Base-by-base conservation (phyloP, 202 grass and related monocot genomes). In the Carex arenaria region DNA sequence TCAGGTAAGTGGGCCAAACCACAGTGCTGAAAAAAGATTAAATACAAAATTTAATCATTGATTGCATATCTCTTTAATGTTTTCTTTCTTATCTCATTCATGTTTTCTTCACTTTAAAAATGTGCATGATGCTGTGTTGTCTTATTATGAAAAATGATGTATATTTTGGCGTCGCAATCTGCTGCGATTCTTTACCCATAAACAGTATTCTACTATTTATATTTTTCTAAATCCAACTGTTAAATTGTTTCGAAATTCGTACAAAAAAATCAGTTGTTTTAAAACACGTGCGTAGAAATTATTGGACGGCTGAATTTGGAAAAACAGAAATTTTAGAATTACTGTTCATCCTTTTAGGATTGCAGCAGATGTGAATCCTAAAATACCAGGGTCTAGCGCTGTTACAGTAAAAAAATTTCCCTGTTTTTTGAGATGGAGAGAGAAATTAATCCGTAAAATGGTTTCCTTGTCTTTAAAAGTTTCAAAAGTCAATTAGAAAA, bases 21-120 rank as follows among this genome's bases (percentile, higher is more conserved):
- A 32, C 78, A 47, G 14, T 81, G 7, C 79, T 67, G 9, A 51
- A 31, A 64, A 61, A 65, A 67, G 79, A 81, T 80, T 51, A 81
- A 67, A 81, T 53, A 66, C 61, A 81, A 64, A 81, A 30, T 61
- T 42, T 42, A 81, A 81, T 81, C 61, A 67, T 81, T 81, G 42
- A 65, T 64, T 81, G 18, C 60, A 45, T 38, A 63, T 80, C 31
- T 81, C 11, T 64, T 81, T 11, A 17, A 43, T 47, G 59, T 81
- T 81, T 53, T 74, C 5, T 30, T 74, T n/a, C n/a, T n/a, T 66
- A 52, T 28, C 10, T 49, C 5, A 4, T 71, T 15, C 19, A 7
- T 53, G 3, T 47, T 69, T 53, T 74, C 5, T 30, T 74, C 31
- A 0, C 18, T 53, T 74, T 49, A 72, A 49, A 75, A 75, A 75